phyloP scores from a whole-genome alignment of 2,329 filamentous ascomycete species.

The Talaromyces sp. region DNA sequence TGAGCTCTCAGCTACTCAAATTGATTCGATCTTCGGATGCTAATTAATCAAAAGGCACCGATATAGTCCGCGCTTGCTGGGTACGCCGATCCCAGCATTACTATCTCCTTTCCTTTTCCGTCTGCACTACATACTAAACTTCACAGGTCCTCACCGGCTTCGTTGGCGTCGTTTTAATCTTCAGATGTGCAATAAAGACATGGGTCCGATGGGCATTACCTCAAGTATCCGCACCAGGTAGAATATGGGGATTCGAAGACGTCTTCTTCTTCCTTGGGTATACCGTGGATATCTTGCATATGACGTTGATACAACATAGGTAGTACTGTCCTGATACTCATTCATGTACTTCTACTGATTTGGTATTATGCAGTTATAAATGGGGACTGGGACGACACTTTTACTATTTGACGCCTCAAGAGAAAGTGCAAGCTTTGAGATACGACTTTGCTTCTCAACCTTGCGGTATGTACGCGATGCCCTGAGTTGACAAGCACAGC shows the following conservation, averaged over 20 bases:
- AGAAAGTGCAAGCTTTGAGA: constrained; percentile 30
- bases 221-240: constrained; percentile 29
- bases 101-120: no score
- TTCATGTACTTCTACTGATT: not conserved
- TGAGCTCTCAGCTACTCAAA: constrained; percentile 5
- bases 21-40: not conserved
- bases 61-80: constrained; percentile 18
- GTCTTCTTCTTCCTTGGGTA: constrained; percentile 30
- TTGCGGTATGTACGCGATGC: constrained; percentile 15
- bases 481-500: not conserved
- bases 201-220: constrained; percentile 35
- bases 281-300: constrained; percentile 32
- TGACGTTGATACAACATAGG: constrained; percentile 33
- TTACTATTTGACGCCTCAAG: constrained; percentile 27
- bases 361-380: constrained; percentile 22
- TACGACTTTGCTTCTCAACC: constrained; percentile 28
- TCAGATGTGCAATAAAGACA: constrained; percentile 25
- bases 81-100: not conserved
- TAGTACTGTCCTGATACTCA: constrained; percentile 14
- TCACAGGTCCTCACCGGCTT: constrained; percentile 21
- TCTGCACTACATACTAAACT: not conserved
- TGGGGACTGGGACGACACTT: constrained; percentile 35
- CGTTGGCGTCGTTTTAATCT: constrained; percentile 21
- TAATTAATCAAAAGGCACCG: constrained; percentile 16
- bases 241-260: constrained; percentile 36